Evolutionary conservation across 176 grass and related monocot genomes (phyloP).

Genomic region (Microstegium vimineum): DNA sequence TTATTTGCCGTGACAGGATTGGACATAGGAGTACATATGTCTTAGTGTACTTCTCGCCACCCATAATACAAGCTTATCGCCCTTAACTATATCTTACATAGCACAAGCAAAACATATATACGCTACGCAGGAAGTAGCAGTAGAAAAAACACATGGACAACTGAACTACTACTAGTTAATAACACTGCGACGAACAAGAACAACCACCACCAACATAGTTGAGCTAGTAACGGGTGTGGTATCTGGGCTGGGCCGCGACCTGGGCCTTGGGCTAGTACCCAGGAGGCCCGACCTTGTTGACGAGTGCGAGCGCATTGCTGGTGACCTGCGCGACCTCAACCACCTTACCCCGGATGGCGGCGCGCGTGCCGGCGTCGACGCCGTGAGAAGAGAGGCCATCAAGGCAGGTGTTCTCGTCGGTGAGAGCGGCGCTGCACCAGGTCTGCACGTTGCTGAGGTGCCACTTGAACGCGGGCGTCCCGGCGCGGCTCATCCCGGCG

Average conservation of each 20-base stretch:
- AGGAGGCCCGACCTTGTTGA: conserved; percentile 52
- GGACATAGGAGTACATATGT: background rate
- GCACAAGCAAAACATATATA: background rate
- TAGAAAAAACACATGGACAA: too few relatives aligned
- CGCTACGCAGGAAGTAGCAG: too few relatives aligned
- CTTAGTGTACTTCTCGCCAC: background rate
- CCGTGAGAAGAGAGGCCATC: conserved; percentile 54
- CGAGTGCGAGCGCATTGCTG: conserved; percentile 88
- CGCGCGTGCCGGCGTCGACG: conserved; percentile 49
- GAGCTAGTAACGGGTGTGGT: too few relatives aligned
- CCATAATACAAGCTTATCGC: too few relatives aligned
- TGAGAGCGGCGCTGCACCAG: conserved; percentile 91
- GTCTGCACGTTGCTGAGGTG: conserved; percentile 95
- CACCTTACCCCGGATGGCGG: conserved; percentile 67
- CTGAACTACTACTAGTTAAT: background rate
- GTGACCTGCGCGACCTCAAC: conserved; percentile 87
- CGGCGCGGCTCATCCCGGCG: conserved; percentile 20
- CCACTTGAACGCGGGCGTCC: conserved; percentile 57
- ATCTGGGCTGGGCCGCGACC: background rate
- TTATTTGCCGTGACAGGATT: too few relatives aligned
- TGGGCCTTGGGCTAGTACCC: background rate
- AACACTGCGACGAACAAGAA: background rate
- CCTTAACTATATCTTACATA: too few relatives aligned
- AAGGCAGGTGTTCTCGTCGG: conserved; percentile 95
- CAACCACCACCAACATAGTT: too few relatives aligned